Conservation (phyloP, 2,329 filamentous ascomycete species). For the Trichoderma guizhouense region DNA sequence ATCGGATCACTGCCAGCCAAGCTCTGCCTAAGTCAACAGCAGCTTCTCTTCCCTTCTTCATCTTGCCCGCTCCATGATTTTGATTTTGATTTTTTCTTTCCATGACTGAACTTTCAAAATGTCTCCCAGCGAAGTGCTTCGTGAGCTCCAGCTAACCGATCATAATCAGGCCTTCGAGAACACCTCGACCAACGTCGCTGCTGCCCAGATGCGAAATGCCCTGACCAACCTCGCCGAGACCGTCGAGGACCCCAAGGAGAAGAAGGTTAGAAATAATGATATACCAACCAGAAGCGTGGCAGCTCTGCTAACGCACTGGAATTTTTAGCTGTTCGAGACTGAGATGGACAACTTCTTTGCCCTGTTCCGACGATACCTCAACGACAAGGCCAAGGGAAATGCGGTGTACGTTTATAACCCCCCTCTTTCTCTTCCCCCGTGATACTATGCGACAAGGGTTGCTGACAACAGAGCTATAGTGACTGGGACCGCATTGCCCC, state of each 20-base stretch:
- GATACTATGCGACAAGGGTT: neutral
- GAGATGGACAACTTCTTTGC: slow-evolving; percentile 99
- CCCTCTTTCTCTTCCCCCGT: neutral
- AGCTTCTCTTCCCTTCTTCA: neutral
- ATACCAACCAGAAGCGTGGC: neutral
- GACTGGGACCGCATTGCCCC: slow-evolving; percentile 97
- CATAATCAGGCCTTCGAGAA: slow-evolving; percentile 86
- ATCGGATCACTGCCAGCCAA: neutral
- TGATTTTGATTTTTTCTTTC: neutral
- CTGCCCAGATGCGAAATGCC: slow-evolving; percentile 98
- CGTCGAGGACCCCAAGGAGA: slow-evolving; percentile 74
- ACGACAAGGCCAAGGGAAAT: slow-evolving; percentile 98
- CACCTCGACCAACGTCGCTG: slow-evolving; percentile 95
- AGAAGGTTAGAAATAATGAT: slow-evolving; percentile 61
- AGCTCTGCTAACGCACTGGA: slow-evolving; percentile 11
- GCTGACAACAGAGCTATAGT: slow-evolving; percentile 41
- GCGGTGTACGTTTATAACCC: slow-evolving; percentile 56
- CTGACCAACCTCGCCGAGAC: slow-evolving; percentile 90
- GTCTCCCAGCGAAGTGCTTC: neutral
- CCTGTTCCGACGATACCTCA: slow-evolving; percentile 95
- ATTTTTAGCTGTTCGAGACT: slow-evolving; percentile 79
- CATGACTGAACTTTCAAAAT: neutral
- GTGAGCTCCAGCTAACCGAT: slow-evolving; percentile 26
- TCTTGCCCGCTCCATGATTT: neutral
- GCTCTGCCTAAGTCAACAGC: neutral